Evolutionary conservation across 805 yeast genomes (phyloP).

Genomic region (Saturnispora sekii): DNA sequence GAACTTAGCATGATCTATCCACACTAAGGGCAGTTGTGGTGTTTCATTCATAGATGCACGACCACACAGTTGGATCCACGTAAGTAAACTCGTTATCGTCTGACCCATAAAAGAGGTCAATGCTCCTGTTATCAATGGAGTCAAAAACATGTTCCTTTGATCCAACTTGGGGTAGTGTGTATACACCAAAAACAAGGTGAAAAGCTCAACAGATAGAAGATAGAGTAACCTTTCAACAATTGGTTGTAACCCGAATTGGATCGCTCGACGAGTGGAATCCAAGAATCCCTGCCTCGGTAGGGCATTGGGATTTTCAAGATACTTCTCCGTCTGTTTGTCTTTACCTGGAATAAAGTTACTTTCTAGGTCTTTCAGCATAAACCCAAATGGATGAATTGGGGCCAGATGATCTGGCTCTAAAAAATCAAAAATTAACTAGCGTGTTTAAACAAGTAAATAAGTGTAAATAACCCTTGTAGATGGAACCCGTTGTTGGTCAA

Average conservation of each 20-base stretch:
- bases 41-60: not conserved
- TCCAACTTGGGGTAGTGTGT: constrained; percentile 12
- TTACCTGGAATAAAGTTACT: no score
- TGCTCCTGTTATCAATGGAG: constrained; percentile 13
- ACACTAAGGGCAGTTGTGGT: not conserved
- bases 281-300: not conserved
- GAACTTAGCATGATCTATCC: constrained; percentile 34
- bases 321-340: not conserved
- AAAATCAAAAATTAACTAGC: no score
- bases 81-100: constrained; percentile 7
- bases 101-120: constrained; percentile 12
- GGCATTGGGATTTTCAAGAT: not conserved
- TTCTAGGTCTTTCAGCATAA: no score
- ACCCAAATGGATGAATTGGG: no score
- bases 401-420: no score
- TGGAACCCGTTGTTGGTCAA: no score
- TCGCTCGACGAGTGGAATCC: not conserved
- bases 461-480: no score
- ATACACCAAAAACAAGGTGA: constrained; percentile 10
- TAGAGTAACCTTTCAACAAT: constrained; percentile 10
- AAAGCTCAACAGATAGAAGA: constrained; percentile 9
- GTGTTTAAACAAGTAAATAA: not conserved
- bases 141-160: constrained; percentile 9
- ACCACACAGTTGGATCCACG: constrained; percentile 4
- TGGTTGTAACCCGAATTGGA: constrained; percentile 1